Evolutionary conservation across 2,329 filamentous ascomycete species (phyloP), one percentile per base, ranked within the genome.

Genomic region (Aspergillus ochraceoroseus): DNA sequence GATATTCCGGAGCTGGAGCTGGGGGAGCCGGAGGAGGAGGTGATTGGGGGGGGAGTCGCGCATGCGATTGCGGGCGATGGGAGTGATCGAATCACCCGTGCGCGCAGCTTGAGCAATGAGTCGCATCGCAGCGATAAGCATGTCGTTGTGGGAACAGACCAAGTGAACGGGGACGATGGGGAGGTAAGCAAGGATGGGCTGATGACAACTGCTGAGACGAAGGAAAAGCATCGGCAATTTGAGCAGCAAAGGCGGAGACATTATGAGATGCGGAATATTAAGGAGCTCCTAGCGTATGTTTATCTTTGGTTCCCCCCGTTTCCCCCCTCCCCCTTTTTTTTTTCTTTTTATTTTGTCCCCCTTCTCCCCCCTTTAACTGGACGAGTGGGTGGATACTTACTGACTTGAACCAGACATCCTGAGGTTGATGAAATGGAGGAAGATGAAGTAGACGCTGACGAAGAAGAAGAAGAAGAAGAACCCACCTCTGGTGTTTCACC

Each of bases 241-340:
- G 89, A 95, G 70, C 75, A 86, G 69, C 76, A 87, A 72, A 79
- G 92, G 59, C 95, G 92, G 80, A 90, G 82, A 72, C 92, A 98
- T 67, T 98, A 98, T 67, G 92, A 98, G 74, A 98, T 98, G 92
- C 87, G 80, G 70, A 85, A 92, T 59, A 88, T 95, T 43, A 94
- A 92, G 57, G 79, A 82, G 58, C 69, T 96, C 38, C 77, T 98
- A 51, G 89, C 87, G 80, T 83, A 65, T 51, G 73, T 67, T 25
- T 17, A 26, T 9, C 38, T 35, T n/a, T n/a, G n/a, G n/a, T n/a
- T n/a, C n/a, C n/a, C n/a, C n/a, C n/a, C n/a, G n/a, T n/a, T n/a
- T n/a, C n/a, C n/a, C n/a, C n/a, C n/a, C n/a, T n/a, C n/a, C n/a
- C n/a, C n/a, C 8, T 22, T 17, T 19, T 15, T 13, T 26, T 29